phyloP scores from a whole-genome alignment of 2,329 filamentous ascomycete genomes.

The Leptoxyphium fumago region DNA sequence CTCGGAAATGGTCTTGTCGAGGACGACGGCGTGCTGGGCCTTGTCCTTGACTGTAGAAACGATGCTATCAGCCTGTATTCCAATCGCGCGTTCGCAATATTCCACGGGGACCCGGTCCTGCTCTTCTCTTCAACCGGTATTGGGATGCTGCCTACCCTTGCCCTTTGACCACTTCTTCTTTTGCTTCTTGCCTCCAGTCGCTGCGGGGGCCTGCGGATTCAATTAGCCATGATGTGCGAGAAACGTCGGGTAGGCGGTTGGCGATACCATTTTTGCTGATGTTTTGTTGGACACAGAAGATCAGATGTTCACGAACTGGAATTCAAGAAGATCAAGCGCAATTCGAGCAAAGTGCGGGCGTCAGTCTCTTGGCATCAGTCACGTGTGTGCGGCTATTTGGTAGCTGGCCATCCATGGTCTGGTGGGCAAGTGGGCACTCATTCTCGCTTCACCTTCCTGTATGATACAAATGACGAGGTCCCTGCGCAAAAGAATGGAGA shows the following conservation, averaged over 20 bases:
- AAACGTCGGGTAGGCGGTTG: background rate
- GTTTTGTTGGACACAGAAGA: background rate
- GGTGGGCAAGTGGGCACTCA: too few relatives aligned
- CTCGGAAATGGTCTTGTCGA: constrained; percentile 95
- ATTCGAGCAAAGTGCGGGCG: background rate
- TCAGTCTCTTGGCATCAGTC: background rate
- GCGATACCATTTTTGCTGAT: background rate
- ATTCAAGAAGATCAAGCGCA: background rate
- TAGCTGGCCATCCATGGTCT: too few relatives aligned
- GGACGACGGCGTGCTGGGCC: constrained; percentile 97
- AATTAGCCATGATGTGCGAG: background rate
- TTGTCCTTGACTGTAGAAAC: constrained; percentile 88
- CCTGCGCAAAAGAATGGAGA: too few relatives aligned
- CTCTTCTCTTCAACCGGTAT: background rate
- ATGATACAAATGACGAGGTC: too few relatives aligned
- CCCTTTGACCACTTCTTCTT: constrained; percentile 67
- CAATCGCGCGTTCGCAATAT: too few relatives aligned
- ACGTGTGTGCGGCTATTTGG: background rate
- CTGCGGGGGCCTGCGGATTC: constrained; percentile 32
- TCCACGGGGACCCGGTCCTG: background rate
- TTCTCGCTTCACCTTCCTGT: too few relatives aligned
- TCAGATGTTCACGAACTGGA: background rate
- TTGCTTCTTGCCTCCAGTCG: constrained; percentile 60
- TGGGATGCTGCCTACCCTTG: constrained; percentile 19
- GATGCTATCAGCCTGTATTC: constrained; percentile 1